Base-by-base conservation (phyloP, 495 filamentous ascomycete genomes). In the Extremus antarcticus region DNA sequence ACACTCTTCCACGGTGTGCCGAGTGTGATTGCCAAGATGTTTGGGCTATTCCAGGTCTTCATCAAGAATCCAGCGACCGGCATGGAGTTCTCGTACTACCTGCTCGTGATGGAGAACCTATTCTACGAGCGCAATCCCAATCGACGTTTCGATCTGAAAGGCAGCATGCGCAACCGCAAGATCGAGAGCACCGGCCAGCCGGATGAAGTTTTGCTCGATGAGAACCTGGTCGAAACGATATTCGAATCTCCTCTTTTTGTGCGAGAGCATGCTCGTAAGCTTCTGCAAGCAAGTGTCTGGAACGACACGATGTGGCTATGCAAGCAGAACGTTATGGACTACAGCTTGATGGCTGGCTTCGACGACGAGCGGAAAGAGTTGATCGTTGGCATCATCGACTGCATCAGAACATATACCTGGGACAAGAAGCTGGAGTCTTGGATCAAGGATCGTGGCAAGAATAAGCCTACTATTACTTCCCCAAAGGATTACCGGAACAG, bases 221-320 rank as follows among this genome's bases (percentile, higher is more conserved):
- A 97, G 65, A 99, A 99, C 72, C 95, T 99, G 83, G 92, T 99
- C 10, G 92, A 99, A 64, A 95, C 94, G 65, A 97, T 99, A 62
- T 97, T 95, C 67, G 92, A 97, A 66, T 90, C 88, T 1, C 92
- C 92, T 0, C 77, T 99, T 17, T 99, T 97, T 65, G 82, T 88
- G 1, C 81, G 92, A 17, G 92, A 97, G 64, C 90, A 96, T 66
- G 86, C 85, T 13, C 95, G 94, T 73, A 90, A 87, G 60, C 74
- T 95, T 11, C 74, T 96, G n/a, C 74, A 83, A 48, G 73, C 89
- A 68, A 74, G 88, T 70, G 75, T 94, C 13, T 95, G 87, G 82
- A 99, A 99, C 66, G 92, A 99, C 65, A 99, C 92, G 4, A 74
- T 97, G 17, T 99, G 95, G 72, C 70, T 97, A 22, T 85, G 85